Percentiles rank a stretch among this genome's conserved stretches.
Conservation (phyloP, 2,329 filamentous ascomycete species). For the Diaporthe velutina region DNA sequence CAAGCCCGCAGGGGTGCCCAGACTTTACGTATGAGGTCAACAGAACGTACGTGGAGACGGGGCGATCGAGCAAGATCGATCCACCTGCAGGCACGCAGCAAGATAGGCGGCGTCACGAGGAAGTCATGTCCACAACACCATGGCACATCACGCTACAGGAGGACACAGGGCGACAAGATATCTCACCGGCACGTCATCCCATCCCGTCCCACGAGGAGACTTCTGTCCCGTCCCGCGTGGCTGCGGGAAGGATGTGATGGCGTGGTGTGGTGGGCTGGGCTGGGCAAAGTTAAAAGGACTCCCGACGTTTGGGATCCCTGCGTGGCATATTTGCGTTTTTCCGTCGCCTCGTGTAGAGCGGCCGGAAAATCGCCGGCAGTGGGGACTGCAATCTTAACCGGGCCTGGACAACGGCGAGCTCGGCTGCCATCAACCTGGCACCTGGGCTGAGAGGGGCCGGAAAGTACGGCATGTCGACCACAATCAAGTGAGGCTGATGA, state of each 20-base stretch:
- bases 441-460: neutral
- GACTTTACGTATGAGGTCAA: constrained; percentile 12
- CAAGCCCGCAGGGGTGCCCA: neutral
- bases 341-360: constrained; percentile 21
- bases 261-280: neutral
- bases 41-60: neutral
- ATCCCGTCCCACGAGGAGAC: no score
- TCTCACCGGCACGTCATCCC: neutral
- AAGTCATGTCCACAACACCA: no score
- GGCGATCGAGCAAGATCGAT: neutral
- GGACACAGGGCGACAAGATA: neutral
- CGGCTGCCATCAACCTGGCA: neutral
- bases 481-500: neutral
- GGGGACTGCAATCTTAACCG: constrained; percentile 21
- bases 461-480: neutral
- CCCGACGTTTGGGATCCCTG: constrained; percentile 20
- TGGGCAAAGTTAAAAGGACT: neutral
- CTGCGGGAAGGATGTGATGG: neutral
- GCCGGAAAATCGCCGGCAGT: constrained; percentile 9
- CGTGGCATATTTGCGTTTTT: constrained; percentile 13
- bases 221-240: neutral
- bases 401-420: neutral
- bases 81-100: neutral
- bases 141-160: neutral
- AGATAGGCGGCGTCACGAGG: neutral